These are phyloP conservation scores for Colletotrichum euphorbiae DNA, from an alignment of 2,329 filamentous ascomycete species.

Conservation along the genomic window DNA sequence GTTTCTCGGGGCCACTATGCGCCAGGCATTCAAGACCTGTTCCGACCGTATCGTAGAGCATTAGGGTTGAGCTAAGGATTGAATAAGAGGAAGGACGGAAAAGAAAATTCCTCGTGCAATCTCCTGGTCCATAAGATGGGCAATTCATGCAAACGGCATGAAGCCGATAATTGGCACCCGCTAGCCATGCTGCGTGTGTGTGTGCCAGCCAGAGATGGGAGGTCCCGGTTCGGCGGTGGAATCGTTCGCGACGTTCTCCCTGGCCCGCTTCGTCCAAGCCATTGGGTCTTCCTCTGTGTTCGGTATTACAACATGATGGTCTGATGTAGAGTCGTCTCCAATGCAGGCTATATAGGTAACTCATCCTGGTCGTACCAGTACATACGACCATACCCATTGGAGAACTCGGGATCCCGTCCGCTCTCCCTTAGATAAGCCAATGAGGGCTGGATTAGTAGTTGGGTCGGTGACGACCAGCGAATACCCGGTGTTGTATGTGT, in stretches of 20 bases:
- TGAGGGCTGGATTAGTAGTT: too few relatives aligned
- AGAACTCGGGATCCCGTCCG: too few relatives aligned
- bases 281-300: too few relatives aligned
- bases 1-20: slow-evolving; percentile 1
- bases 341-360: too few relatives aligned
- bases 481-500: too few relatives aligned
- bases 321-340: too few relatives aligned
- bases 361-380: too few relatives aligned
- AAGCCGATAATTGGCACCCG: slow-evolving; percentile 21
- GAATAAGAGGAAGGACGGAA: neutral
- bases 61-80: neutral
- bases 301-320: too few relatives aligned
- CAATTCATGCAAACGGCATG: slow-evolving; percentile 35
- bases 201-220: neutral
- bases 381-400: too few relatives aligned
- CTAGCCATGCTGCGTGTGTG: neutral
- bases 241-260: slow-evolving; percentile 27
- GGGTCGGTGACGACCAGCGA: too few relatives aligned
- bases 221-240: slow-evolving; percentile 22
- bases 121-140: slow-evolving; percentile 14
- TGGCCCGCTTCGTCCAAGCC: slow-evolving; percentile 21
- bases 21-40: neutral
- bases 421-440: too few relatives aligned
- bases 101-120: slow-evolving; percentile 9
- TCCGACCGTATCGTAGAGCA: neutral